Evolutionary conservation across 2,329 filamentous ascomycete genomes (phyloP).

Genomic region (Stemphylium lycopersici): DNA sequence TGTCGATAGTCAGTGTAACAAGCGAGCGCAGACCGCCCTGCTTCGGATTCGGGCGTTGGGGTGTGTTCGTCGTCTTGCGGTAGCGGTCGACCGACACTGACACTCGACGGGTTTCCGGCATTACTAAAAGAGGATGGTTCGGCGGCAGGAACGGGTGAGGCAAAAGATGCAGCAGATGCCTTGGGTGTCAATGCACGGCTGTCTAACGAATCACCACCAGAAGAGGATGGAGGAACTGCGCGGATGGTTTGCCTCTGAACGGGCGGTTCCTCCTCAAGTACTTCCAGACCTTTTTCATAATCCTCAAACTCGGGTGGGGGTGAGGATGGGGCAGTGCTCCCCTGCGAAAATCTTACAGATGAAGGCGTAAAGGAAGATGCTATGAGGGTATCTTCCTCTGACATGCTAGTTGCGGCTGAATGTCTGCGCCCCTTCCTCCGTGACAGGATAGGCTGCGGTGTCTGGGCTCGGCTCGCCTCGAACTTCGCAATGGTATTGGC

Average conservation of each 20-base stretch:
- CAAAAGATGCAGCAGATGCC: slow-evolving; percentile 46
- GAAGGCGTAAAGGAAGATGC: slow-evolving; percentile 46
- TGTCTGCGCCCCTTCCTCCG: slow-evolving; percentile 45
- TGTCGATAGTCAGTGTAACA: slow-evolving; percentile 37
- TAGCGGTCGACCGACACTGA: slow-evolving; percentile 33
- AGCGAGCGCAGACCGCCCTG: slow-evolving; percentile 42
- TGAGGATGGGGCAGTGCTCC: slow-evolving; percentile 48
- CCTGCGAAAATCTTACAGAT: slow-evolving; percentile 48
- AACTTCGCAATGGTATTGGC: slow-evolving; percentile 49
- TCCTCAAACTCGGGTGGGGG: slow-evolving; percentile 38
- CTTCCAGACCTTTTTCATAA: slow-evolving; percentile 39
- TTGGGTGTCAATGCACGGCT: slow-evolving; percentile 44
- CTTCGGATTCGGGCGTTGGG: slow-evolving; percentile 36
- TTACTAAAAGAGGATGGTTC: slow-evolving; percentile 30
- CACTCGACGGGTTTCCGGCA: slow-evolving; percentile 38
- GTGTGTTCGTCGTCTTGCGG: slow-evolving; percentile 32
- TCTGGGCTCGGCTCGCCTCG: slow-evolving; percentile 41
- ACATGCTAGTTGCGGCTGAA: slow-evolving; percentile 47
- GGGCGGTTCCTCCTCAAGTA: slow-evolving; percentile 43
- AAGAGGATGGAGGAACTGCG: slow-evolving; percentile 47
- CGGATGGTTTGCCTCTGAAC: slow-evolving; percentile 43
- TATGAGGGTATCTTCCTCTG: slow-evolving; percentile 48
- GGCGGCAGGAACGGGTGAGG: slow-evolving; percentile 38
- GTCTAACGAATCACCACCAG: slow-evolving; percentile 37
- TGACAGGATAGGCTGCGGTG: slow-evolving; percentile 42